phyloP scores from a whole-genome alignment of 768 basidiomycete genomes.

The Amanita exitialis region DNA sequence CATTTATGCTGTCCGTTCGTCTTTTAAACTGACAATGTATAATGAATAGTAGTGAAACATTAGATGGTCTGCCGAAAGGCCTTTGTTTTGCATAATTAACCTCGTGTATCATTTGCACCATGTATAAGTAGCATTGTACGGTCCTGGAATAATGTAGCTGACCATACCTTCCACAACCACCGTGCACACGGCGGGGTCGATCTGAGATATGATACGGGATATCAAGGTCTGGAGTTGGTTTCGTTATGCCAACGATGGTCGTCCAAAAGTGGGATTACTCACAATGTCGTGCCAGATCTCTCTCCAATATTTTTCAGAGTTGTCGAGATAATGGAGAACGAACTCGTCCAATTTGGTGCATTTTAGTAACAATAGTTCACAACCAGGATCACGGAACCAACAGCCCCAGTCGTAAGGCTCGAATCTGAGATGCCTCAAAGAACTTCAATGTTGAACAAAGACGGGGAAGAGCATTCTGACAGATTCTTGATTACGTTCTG shows the following conservation, averaged over 20 bases:
- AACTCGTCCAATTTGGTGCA: conserved; percentile 2
- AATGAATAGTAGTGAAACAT: too few species aligned
- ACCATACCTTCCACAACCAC: neutral
- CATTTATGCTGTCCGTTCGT: too few species aligned
- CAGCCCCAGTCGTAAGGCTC: conserved; percentile 4
- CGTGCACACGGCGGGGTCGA: neutral
- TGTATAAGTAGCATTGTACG: too few species aligned
- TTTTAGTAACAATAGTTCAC: neutral
- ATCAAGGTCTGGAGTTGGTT: neutral
- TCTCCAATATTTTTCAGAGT: neutral
- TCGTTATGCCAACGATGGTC: neutral
- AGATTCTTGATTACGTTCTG: neutral
- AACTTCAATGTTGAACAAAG: neutral
- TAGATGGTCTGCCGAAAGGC: too few species aligned
- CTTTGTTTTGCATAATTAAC: too few species aligned
- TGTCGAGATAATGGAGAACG: neutral
- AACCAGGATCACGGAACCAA: neutral
- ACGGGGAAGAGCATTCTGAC: neutral
- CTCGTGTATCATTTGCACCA: too few species aligned
- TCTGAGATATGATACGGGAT: neutral
- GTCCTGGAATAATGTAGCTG: too few species aligned
- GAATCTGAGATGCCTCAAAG: neutral
- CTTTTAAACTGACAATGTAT: too few species aligned
- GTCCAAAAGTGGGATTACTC: neutral
- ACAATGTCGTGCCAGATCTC: neutral